These are phyloP conservation scores for Ceratobasidium sp. DNA, from an alignment of 1,284 basidiomycete genomes.

Conservation along the genomic window DNA sequence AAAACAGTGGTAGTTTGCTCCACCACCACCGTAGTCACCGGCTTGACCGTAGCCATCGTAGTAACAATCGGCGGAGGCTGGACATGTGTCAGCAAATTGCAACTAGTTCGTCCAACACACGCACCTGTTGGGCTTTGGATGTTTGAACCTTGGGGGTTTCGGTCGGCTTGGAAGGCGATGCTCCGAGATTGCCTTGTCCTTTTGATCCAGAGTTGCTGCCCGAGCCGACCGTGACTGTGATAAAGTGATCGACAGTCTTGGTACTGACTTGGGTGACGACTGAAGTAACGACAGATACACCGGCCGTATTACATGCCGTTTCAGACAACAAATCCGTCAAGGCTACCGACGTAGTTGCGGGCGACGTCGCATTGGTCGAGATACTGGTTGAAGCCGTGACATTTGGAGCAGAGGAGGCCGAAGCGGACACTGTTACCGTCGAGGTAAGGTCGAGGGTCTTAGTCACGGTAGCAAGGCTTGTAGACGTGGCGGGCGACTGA, in stretches of 20 bases:
- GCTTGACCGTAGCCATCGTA: slow-evolving; percentile 28
- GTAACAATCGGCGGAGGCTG: slow-evolving; percentile 21
- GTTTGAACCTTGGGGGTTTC: neutral
- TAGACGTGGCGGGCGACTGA: slow-evolving; percentile 1
- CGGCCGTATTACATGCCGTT: slow-evolving; percentile 9
- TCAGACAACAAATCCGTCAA: neutral
- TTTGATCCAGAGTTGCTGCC: slow-evolving; percentile 19
- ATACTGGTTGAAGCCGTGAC: neutral
- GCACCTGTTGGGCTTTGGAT: neutral
- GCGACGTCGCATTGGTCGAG: neutral
- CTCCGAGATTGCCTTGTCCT: slow-evolving; percentile 18
- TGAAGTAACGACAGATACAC: slow-evolving; percentile 16
- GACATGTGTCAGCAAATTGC: neutral
- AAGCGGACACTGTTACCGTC: slow-evolving; percentile 1
- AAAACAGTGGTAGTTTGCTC: slow-evolving; percentile 31
- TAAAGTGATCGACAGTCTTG: slow-evolving; percentile 33
- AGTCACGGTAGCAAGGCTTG: slow-evolving; percentile 28
- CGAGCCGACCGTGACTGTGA: slow-evolving; percentile 21
- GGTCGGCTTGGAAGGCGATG: slow-evolving; percentile 2
- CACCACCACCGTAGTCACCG: slow-evolving; percentile 25
- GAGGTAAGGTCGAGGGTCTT: slow-evolving; percentile 20
- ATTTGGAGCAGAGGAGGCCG: neutral
- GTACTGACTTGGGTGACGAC: slow-evolving; percentile 33
- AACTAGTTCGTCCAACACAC: neutral
- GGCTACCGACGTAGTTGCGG: neutral